These are phyloP conservation scores for Cystoisospora suis DNA, from an alignment of 169 alveolate genomes.

Conservation along the genomic window DNA sequence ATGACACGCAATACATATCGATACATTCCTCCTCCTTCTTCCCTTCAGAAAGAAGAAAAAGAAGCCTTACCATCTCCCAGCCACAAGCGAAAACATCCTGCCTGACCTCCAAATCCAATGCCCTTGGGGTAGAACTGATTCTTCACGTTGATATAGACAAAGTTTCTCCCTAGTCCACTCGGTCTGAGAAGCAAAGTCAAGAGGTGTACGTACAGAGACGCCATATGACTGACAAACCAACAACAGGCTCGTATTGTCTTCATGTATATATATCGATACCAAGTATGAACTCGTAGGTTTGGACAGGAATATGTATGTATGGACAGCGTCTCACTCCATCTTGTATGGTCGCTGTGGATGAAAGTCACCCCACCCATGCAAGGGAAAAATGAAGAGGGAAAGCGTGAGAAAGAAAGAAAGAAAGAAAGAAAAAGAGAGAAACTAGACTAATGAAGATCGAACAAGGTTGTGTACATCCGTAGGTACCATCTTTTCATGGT, in stretches of 20 bases:
- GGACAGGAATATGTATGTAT: neutral
- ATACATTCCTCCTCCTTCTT: neutral
- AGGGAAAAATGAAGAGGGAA: neutral
- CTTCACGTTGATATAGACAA: slow-evolving; percentile 57
- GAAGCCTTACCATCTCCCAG: slow-evolving; percentile 62
- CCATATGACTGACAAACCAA: neutral
- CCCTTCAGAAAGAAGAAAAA: neutral
- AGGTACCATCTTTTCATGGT: too few relatives aligned
- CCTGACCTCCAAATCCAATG: slow-evolving; percentile 69
- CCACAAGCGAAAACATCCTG: slow-evolving; percentile 67
- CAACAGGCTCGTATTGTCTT: neutral
- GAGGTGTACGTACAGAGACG: neutral
- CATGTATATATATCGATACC: slow-evolving; percentile 9
- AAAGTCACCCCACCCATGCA: too few relatives aligned
- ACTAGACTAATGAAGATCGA: too few relatives aligned
- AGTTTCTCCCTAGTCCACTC: slow-evolving; percentile 65
- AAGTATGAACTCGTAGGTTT: neutral
- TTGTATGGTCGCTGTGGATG: neutral
- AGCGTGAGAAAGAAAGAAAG: neutral
- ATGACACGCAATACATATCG: too few relatives aligned
- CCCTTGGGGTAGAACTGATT: slow-evolving; percentile 64
- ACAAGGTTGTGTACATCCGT: too few relatives aligned
- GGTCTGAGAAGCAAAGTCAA: slow-evolving; percentile 30
- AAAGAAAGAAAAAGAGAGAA: neutral
- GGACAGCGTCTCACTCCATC: too few relatives aligned